Percentiles rank a stretch among this genome's conserved stretches.
Conservation (phyloP, 1,139 yeast species). For the Arxiozyma telluris region DNA sequence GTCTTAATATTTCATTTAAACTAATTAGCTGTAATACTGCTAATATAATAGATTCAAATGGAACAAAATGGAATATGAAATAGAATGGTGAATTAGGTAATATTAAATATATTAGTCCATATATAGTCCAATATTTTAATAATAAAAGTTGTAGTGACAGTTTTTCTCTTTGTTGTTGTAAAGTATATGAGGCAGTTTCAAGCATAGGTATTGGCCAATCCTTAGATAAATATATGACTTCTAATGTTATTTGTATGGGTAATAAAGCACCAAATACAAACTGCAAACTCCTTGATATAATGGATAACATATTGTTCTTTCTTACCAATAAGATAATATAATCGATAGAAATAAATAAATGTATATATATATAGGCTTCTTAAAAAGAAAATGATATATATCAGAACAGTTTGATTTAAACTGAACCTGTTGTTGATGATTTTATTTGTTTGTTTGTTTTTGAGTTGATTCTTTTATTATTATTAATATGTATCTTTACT, state of each 20-base stretch:
- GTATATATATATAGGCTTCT: too few species aligned
- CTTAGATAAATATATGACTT: conserved; percentile 10
- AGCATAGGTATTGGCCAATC: conserved; percentile 9
- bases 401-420: too few species aligned
- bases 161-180: conserved; percentile 8
- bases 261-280: conserved; percentile 10
- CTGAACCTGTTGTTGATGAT: too few species aligned
- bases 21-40: not conserved
- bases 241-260: conserved; percentile 16
- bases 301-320: not conserved
- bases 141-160: conserved; percentile 5
- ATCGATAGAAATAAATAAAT: not conserved
- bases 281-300: not conserved
- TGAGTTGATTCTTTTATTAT: too few species aligned
- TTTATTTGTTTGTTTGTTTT: too few species aligned
- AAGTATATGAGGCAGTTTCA: conserved; percentile 3
- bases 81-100: conserved; percentile 9
- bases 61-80: conserved; percentile 4
- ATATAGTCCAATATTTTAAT: conserved; percentile 13
- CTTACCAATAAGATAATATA: not conserved
- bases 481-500: too few species aligned
- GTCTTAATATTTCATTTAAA: conserved; percentile 6
- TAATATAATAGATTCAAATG: conserved; percentile 5
- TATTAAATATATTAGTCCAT: conserved; percentile 6
- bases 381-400: not conserved